A percentile compares a stretch with the other conserved stretches of the same genome.
These are phyloP conservation scores for Ceratocystis ficicola DNA, from an alignment of 2,329 filamentous ascomycete species.

Conservation along the genomic window DNA sequence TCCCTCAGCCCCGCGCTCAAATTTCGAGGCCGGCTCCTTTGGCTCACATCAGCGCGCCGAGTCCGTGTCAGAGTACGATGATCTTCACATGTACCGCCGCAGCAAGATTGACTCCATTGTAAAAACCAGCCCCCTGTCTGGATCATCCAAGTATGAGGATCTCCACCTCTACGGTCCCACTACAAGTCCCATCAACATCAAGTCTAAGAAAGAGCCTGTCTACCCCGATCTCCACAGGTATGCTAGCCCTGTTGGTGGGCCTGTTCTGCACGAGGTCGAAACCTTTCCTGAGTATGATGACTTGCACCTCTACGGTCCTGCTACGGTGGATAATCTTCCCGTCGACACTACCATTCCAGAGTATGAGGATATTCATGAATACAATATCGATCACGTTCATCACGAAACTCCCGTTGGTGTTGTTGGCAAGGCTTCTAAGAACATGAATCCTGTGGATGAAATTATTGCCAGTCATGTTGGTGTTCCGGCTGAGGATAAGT, in stretches of 20 bases:
- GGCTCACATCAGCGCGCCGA: slow-evolving; percentile 25
- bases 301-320: slow-evolving; percentile 31
- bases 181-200: slow-evolving; percentile 27
- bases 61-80: slow-evolving; percentile 26
- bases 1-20: background rate
- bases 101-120: slow-evolving; percentile 26
- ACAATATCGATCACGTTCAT: slow-evolving; percentile 28
- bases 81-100: slow-evolving; percentile 31
- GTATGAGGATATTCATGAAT: slow-evolving; percentile 33
- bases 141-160: slow-evolving; percentile 30
- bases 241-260: slow-evolving; percentile 27
- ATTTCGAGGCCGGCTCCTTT: slow-evolving; percentile 25
- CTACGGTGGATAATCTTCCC: slow-evolving; percentile 32
- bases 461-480: slow-evolving; percentile 28
- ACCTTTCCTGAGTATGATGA: slow-evolving; percentile 32
- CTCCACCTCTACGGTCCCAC: slow-evolving; percentile 29
- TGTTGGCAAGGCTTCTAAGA: slow-evolving; percentile 7
- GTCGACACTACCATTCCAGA: slow-evolving; percentile 27
- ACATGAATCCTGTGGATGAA: slow-evolving; percentile 32
- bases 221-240: slow-evolving; percentile 32
- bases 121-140: slow-evolving; percentile 20
- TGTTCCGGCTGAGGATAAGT: slow-evolving; percentile 6
- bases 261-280: slow-evolving; percentile 28
- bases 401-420: slow-evolving; percentile 13
- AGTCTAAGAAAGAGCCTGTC: slow-evolving; percentile 28